Evolutionary conservation across 306 rosid species (phyloP), one percentile per base, ranked within the genome.

Genomic region (Senna siamea): DNA sequence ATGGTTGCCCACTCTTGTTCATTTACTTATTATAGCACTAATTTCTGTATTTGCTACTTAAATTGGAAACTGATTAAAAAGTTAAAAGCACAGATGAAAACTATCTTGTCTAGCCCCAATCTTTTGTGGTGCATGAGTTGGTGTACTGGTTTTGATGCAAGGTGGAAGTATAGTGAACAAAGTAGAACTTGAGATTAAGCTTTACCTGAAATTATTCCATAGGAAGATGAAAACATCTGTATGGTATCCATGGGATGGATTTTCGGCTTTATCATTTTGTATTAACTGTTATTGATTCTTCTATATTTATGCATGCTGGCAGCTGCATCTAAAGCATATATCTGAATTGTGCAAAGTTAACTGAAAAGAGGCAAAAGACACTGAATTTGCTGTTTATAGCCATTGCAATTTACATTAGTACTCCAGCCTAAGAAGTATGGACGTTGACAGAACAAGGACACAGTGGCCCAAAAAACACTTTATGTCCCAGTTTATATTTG

Each of bases 331-430:
- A 65, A 48, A 35, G 28, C 20, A 52, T 3, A 19, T 58, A 38
- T 59, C 30, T 38, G 17, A 12, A 43, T 56, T 65, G 57, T 67
- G 32, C 19, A 19, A 22, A 7, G 56, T 54, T 43, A 32, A 72
- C 67, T 57, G 38, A n/a, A n/a, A n/a, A n/a, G 30, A 26, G 30
- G 30, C 30, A 47, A 40, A 46, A 11, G 54, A 53, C 48, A n/a
- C 46, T 54, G 37, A 61, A 46, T 51, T 72, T 55, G 6, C 15
- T 44, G 69, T 34, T 78, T 65, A 54, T 52, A n/a, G 13, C 72
- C 46, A 35, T 67, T 72, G 67, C 12, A 4, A 2, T 52, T 68
- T 79, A 41, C 54, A n/a, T 19, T 7, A 40, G 46, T 7, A 40
- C 8, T 40, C 46, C 46, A 7, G 46, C 46, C 2, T 9, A 40